Percentiles rank a stretch among this genome's conserved stretches.
These are phyloP conservation scores for Kernera saxatilis DNA, from an alignment of 345 rosid genomes.

Conservation along the genomic window DNA sequence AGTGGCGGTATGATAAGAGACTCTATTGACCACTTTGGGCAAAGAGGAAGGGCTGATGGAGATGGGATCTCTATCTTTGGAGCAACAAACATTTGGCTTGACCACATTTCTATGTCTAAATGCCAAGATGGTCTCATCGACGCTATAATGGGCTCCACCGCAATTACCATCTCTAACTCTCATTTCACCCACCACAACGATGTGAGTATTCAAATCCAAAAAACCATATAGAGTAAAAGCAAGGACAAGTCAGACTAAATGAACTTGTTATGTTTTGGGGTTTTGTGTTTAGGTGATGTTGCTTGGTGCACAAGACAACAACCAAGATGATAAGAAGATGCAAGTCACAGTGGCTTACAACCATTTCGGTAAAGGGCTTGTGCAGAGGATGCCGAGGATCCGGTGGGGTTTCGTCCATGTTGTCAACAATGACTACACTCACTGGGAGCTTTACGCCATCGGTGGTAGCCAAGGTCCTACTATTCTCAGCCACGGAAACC, in stretches of 20 bases:
- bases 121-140: conserved; percentile 79
- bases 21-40: conserved; percentile 45
- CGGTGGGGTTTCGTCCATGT: conserved; percentile 73
- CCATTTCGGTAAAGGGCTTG: conserved; percentile 68
- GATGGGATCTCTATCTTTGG: conserved; percentile 78
- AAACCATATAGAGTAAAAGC: not conserved
- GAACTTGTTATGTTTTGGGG: not conserved
- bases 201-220: conserved; percentile 30
- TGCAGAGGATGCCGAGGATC: conserved; percentile 77
- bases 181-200: conserved; percentile 77
- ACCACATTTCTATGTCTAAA: conserved; percentile 65
- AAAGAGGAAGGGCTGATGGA: conserved; percentile 58
- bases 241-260: not conserved
- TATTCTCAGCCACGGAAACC: conserved; percentile 68
- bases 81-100: conserved; percentile 66
- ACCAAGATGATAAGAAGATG: conserved; percentile 38
- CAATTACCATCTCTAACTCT: conserved; percentile 70
- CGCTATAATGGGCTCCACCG: conserved; percentile 63
- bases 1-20: conserved; percentile 58
- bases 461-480: conserved; percentile 69
- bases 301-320: conserved; percentile 53
- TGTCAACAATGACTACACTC: conserved; percentile 74
- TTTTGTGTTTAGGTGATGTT: conserved; percentile 47
- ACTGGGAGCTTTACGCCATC: conserved; percentile 72
- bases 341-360: conserved; percentile 70